Conservation (phyloP, 495 filamentous ascomycete genomes). For the Aspergillus baeticus region DNA sequence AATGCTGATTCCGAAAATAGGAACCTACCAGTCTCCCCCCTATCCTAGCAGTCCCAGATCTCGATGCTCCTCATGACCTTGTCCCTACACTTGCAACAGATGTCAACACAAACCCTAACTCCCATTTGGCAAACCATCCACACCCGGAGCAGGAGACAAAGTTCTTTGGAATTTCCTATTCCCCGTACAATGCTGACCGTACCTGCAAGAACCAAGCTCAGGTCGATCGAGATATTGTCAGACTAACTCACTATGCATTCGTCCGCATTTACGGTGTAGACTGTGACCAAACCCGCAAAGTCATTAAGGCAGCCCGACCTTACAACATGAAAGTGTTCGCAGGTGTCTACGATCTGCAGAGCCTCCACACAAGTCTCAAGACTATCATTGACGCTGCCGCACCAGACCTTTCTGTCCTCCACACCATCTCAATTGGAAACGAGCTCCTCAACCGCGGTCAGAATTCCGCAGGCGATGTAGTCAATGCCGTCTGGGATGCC, state of each 20-base stretch:
- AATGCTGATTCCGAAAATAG: background rate
- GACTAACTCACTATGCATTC: constrained; percentile 51
- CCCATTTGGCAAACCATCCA: background rate
- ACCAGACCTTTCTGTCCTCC: constrained; percentile 61
- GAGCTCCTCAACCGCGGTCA: constrained; percentile 68
- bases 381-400: constrained; percentile 54
- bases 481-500: constrained; percentile 54
- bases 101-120: constrained; percentile 6
- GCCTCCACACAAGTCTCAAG: constrained; percentile 51
- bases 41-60: constrained; percentile 5
- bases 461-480: constrained; percentile 50
- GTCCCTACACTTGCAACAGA: constrained; percentile 13
- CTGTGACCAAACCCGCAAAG: constrained; percentile 66
- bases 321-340: constrained; percentile 66
- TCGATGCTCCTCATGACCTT: constrained; percentile 2
- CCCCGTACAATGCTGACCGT: constrained; percentile 65
- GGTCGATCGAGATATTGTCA: constrained; percentile 61
- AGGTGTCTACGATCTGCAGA: constrained; percentile 65
- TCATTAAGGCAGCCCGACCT: constrained; percentile 55
- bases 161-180: constrained; percentile 64
- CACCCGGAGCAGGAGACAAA: constrained; percentile 4
- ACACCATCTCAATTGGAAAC: constrained; percentile 77
- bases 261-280: constrained; percentile 81
- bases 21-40: constrained; percentile 8
- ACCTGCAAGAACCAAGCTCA: constrained; percentile 65